Evolutionary conservation across 257 asterid genomes (phyloP).

Genomic region (Sherardia arvensis): DNA sequence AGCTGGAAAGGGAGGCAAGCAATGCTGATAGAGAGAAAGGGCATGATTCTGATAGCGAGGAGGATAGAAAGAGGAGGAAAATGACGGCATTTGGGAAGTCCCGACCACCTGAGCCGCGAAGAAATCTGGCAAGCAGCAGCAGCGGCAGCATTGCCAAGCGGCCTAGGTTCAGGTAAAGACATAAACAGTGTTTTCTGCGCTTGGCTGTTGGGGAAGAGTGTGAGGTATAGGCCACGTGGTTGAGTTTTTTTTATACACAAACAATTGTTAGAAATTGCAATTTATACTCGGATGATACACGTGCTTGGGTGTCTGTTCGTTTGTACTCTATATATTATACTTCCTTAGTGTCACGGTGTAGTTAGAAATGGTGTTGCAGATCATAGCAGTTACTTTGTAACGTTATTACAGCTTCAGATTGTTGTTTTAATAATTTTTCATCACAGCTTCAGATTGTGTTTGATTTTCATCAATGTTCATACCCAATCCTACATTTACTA

Average conservation of each 20-base stretch:
- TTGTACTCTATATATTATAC: not conserved
- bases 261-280: not conserved
- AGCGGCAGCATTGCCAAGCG: conserved; percentile 35
- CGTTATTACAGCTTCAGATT: too few relatives aligned
- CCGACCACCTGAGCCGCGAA: not conserved
- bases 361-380: too few relatives aligned
- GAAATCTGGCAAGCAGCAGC: conserved; percentile 20
- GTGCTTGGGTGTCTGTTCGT: not conserved
- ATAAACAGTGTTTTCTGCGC: not conserved
- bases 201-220: not conserved
- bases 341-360: too few relatives aligned
- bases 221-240: not conserved
- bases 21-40: conserved; percentile 65
- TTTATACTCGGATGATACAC: too few relatives aligned
- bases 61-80: conserved; percentile 57
- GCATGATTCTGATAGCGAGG: conserved; percentile 67
- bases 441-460: too few relatives aligned
- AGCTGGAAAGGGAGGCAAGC: conserved; percentile 72
- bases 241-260: not conserved
- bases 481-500: too few relatives aligned
- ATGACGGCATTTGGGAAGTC: conserved; percentile 45
- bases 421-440: too few relatives aligned
- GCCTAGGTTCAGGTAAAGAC: conserved; percentile 38
- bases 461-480: too few relatives aligned
- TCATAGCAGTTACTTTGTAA: too few relatives aligned